A percentile compares a stretch with the other conserved stretches of the same genome.
Conservation (phyloP, 257 asterid species). For the Ligustrum vulgare region DNA sequence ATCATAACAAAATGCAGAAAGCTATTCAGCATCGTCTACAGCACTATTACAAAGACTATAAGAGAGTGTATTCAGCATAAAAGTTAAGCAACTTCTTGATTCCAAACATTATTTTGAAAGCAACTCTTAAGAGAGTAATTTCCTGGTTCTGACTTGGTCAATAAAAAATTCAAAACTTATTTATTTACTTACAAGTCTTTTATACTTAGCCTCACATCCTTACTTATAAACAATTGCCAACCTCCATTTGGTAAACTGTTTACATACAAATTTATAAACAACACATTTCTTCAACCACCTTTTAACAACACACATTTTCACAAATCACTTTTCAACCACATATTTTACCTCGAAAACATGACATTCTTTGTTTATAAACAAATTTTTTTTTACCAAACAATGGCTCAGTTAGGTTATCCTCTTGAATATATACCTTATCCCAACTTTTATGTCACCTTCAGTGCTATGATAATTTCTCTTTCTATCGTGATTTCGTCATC, state of each 20-base stretch:
- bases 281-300: too few relatives aligned
- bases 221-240: background rate
- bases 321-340: too few relatives aligned
- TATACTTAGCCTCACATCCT: background rate
- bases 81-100: background rate
- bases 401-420: background rate
- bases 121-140: background rate
- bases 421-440: constrained; percentile 36
- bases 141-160: background rate
- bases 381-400: too few relatives aligned
- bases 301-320: too few relatives aligned
- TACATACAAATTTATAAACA: too few relatives aligned
- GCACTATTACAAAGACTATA: background rate
- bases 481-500: constrained; percentile 45
- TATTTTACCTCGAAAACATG: too few relatives aligned
- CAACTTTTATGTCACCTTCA: constrained; percentile 22
- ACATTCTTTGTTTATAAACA: too few relatives aligned
- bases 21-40: background rate
- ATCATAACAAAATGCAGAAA: constrained; percentile 28
- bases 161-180: too few relatives aligned
- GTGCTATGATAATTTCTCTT: constrained; percentile 34
- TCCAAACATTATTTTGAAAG: background rate
- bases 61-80: background rate
- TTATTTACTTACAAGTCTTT: background rate
- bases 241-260: too few relatives aligned